Conservation (phyloP, 352 stramenopile genomes). For the Albugo laibachii region DNA sequence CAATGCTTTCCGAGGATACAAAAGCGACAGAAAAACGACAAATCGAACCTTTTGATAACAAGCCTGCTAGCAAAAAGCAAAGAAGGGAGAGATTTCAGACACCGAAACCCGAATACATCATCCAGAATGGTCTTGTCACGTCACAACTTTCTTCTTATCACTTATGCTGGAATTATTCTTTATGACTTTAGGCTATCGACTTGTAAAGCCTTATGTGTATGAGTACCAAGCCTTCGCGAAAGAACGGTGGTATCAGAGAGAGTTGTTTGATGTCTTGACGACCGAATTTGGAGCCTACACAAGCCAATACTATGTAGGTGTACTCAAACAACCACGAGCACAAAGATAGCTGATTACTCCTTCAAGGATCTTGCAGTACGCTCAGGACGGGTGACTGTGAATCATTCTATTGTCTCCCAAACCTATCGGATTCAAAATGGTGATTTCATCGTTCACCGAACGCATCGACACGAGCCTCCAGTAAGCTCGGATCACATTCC, state of each 20-base stretch:
- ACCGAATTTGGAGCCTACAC: slow-evolving; percentile 70
- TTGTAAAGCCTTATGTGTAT: slow-evolving; percentile 89
- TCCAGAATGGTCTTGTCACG: too few species aligned
- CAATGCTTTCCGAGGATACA: background rate
- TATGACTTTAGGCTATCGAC: slow-evolving; percentile 31
- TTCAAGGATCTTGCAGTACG: slow-evolving; percentile 85
- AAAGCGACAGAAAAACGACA: too few species aligned
- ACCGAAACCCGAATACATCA: too few species aligned
- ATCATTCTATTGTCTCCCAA: slow-evolving; percentile 50
- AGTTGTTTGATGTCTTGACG: slow-evolving; percentile 83
- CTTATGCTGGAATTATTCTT: background rate
- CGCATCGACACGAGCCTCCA: slow-evolving; percentile 93
- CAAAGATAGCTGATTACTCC: background rate
- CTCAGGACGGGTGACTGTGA: slow-evolving; percentile 88
- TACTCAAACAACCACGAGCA: background rate
- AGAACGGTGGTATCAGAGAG: slow-evolving; percentile 81
- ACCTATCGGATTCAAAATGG: slow-evolving; percentile 79
- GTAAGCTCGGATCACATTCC: slow-evolving; percentile 66
- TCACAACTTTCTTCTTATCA: too few species aligned
- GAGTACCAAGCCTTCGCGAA: slow-evolving; percentile 92
- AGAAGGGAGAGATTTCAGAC: background rate
- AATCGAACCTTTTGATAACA: background rate
- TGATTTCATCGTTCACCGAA: slow-evolving; percentile 88
- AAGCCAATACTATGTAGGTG: slow-evolving; percentile 62
- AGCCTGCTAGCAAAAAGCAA: background rate